Evolutionary conservation across 2,329 filamentous ascomycete genomes (phyloP).

Genomic region (Epichloe sp.): DNA sequence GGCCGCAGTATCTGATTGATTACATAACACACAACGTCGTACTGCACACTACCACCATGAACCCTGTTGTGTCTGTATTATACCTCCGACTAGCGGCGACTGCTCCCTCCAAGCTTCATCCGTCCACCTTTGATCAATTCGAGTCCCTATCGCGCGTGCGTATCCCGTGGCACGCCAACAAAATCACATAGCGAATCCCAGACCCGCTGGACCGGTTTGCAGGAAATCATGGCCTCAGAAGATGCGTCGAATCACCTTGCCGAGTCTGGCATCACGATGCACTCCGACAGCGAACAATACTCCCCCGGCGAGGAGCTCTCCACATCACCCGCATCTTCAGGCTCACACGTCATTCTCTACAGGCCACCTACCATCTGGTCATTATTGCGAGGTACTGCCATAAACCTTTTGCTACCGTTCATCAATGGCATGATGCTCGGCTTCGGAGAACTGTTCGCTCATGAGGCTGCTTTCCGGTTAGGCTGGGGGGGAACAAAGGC

Average conservation of each 20-base stretch:
- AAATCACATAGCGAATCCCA: not conserved
- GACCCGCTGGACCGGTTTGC: not conserved
- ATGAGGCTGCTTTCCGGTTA: constrained; percentile 84
- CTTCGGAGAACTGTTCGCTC: constrained; percentile 91
- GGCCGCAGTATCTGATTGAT: not conserved
- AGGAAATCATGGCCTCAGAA: constrained; percentile 38
- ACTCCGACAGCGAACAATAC: constrained; percentile 75
- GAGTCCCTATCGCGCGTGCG: not conserved
- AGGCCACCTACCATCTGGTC: constrained; percentile 79
- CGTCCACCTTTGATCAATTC: not conserved
- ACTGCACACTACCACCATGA: not conserved
- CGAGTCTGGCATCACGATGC: constrained; percentile 64
- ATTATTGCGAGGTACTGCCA: constrained; percentile 74
- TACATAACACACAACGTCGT: not conserved
- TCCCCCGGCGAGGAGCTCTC: constrained; percentile 49
- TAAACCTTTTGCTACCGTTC: constrained; percentile 91
- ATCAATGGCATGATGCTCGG: constrained; percentile 97
- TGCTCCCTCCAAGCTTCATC: not conserved
- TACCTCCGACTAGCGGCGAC: not conserved
- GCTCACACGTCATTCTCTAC: constrained; percentile 70
- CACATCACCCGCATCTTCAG: constrained; percentile 46
- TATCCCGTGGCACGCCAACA: not conserved
- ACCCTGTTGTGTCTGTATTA: too few species aligned
- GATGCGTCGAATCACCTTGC: constrained; percentile 41
- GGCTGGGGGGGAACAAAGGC: constrained; percentile 95